Evolutionary conservation across 108 stramenopile species (phyloP).

Genomic region (Stephanodiscus triporus): DNA sequence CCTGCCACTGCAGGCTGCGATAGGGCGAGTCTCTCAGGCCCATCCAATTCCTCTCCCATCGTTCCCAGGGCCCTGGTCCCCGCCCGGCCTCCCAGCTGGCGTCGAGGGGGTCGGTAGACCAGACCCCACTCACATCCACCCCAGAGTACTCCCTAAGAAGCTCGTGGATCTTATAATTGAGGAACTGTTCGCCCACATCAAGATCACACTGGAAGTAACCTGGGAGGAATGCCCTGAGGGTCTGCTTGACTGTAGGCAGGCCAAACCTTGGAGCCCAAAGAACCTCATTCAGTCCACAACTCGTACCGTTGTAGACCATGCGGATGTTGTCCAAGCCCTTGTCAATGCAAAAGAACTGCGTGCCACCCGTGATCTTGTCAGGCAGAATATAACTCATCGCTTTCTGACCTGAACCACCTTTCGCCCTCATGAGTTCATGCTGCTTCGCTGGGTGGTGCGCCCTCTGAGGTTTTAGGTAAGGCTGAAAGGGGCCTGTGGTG

Average conservation of each 20-base stretch:
- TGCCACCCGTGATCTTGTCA: not conserved
- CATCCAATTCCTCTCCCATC: too few relatives aligned
- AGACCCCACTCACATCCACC: not conserved
- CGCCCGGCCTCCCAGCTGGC: not conserved
- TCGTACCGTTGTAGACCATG: not conserved
- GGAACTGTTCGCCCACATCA: not conserved
- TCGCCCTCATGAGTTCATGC: not conserved
- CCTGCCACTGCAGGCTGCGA: too few relatives aligned
- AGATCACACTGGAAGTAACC: not conserved
- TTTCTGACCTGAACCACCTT: conserved; percentile 6
- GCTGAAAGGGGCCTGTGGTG: not conserved
- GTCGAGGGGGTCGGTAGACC: not conserved
- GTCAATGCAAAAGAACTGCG: not conserved
- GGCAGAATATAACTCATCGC: not conserved
- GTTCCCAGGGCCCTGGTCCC: not conserved
- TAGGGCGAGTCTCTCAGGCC: too few relatives aligned
- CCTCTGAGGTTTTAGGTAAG: conserved; percentile 4
- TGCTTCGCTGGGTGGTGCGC: not conserved
- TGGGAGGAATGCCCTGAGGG: not conserved
- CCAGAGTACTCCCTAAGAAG: not conserved
- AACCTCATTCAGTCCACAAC: not conserved
- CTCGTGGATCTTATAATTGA: not conserved
- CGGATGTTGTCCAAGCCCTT: not conserved
- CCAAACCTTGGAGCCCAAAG: not conserved
- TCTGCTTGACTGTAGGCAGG: not conserved